phyloP scores from a whole-genome alignment of 805 yeast genomes.

The Phaffomyces antillensis region DNA sequence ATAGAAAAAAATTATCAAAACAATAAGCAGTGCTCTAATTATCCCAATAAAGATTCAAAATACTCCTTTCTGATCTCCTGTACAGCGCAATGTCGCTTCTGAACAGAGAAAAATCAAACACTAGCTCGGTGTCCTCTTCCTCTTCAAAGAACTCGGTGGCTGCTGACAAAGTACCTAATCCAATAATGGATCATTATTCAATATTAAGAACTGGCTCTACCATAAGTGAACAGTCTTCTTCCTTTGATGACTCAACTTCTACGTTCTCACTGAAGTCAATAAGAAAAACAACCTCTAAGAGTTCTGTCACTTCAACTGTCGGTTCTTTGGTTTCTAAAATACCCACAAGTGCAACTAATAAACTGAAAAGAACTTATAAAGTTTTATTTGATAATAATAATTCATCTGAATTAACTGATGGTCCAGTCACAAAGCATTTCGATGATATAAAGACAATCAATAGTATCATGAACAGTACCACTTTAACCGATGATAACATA shows the following conservation, averaged over 20 bases:
- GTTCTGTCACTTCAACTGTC: slow-evolving; percentile 10
- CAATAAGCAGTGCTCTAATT: too few relatives aligned
- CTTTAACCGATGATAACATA: slow-evolving; percentile 2
- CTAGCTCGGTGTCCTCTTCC: neutral
- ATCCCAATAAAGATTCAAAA: neutral
- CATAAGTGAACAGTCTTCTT: slow-evolving; percentile 6
- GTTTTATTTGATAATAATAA: slow-evolving; percentile 5
- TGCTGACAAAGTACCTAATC: slow-evolving; percentile 1
- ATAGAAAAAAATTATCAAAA: too few relatives aligned
- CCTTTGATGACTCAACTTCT: slow-evolving; percentile 5
- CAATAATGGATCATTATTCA: slow-evolving; percentile 15
- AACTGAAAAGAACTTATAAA: slow-evolving; percentile 13
- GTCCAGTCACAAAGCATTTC: slow-evolving; percentile 18
- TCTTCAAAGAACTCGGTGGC: neutral
- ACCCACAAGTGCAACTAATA: slow-evolving; percentile 6
- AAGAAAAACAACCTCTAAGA: slow-evolving; percentile 11
- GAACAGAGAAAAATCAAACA: slow-evolving; percentile 2
- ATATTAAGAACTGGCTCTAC: slow-evolving; percentile 12
- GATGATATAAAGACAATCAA: slow-evolving; percentile 5
- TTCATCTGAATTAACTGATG: slow-evolving; percentile 10
- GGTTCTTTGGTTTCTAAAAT: slow-evolving; percentile 6
- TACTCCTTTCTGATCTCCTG: neutral
- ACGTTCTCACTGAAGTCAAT: slow-evolving; percentile 4
- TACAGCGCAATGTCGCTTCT: slow-evolving; percentile 7
- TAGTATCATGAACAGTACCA: neutral